These are phyloP conservation scores for Saccharomyces mikatae DNA, from an alignment of 805 yeast species.

Conservation along the genomic window DNA sequence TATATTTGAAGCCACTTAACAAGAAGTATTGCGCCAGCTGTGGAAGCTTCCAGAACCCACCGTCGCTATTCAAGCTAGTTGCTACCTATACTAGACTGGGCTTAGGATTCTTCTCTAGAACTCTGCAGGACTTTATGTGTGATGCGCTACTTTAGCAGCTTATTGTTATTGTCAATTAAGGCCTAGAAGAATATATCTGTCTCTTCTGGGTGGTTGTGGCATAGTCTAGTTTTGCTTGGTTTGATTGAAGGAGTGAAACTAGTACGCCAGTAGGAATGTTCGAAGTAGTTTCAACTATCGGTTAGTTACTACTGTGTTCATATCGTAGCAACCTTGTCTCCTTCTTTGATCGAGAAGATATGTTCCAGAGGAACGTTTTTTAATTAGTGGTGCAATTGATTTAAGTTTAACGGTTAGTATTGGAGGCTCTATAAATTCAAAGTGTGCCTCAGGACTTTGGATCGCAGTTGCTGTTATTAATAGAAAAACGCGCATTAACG, in stretches of 20 bases:
- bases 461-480: not conserved
- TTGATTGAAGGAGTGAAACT: not conserved
- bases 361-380: not conserved
- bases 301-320: not conserved
- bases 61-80: not conserved
- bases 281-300: not conserved
- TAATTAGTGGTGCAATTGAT: not conserved
- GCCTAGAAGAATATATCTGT: not conserved
- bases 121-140: not conserved
- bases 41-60: not conserved
- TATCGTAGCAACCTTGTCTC: not conserved
- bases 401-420: not conserved
- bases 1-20: not conserved
- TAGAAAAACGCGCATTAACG: not conserved
- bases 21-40: not conserved
- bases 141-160: not conserved
- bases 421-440: not conserved
- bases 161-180: not conserved
- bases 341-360: not conserved
- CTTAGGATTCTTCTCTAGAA: no score
- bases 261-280: not conserved
- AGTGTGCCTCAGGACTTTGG: not conserved
- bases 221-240: not conserved
- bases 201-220: not conserved
- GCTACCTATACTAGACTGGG: not conserved